Conservation (phyloP, 192 early-diverging fungal species). For the Rhizoclosmatium globosum region DNA sequence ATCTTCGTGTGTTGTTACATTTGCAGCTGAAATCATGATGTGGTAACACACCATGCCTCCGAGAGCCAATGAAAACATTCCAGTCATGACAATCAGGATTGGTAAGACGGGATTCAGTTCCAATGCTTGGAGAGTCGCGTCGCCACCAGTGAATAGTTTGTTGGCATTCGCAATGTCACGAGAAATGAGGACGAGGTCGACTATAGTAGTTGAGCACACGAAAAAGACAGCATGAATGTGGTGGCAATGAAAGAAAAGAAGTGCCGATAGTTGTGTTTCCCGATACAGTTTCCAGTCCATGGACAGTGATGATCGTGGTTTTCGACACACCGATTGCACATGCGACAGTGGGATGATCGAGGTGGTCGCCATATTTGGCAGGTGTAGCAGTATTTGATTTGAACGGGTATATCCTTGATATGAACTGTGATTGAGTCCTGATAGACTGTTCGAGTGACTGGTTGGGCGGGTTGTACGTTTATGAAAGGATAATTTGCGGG, state of each 20-base stretch:
- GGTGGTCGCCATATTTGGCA: conserved; percentile 90
- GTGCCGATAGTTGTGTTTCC: conserved; percentile 70
- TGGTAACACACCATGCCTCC: conserved; percentile 82
- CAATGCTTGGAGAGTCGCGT: conserved; percentile 58
- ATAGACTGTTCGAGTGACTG: conserved; percentile 17
- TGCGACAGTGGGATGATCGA: conserved; percentile 84
- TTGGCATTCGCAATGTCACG: conserved; percentile 29
- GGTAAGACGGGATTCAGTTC: conserved; percentile 67
- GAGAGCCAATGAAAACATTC: conserved; percentile 49
- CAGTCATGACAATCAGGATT: conserved; percentile 66
- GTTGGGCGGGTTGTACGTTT: background rate
- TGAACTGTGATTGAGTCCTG: conserved; percentile 47
- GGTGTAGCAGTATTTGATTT: conserved; percentile 90
- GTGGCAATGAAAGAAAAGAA: conserved; percentile 82
- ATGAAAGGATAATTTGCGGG: conserved; percentile 30
- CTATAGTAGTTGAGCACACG: conserved; percentile 67
- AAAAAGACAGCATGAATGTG: conserved; percentile 69
- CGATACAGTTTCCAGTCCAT: conserved; percentile 95
- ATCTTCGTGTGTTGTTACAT: conserved; percentile 92
- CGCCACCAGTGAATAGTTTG: conserved; percentile 15
- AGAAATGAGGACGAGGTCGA: conserved; percentile 57
- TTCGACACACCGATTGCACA: conserved; percentile 92
- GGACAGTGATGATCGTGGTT: conserved; percentile 86
- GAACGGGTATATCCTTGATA: conserved; percentile 67
- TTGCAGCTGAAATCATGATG: conserved; percentile 70